Base-by-base conservation (phyloP, 2,329 filamentous ascomycete genomes). In the Tricladium varicosporioides region DNA sequence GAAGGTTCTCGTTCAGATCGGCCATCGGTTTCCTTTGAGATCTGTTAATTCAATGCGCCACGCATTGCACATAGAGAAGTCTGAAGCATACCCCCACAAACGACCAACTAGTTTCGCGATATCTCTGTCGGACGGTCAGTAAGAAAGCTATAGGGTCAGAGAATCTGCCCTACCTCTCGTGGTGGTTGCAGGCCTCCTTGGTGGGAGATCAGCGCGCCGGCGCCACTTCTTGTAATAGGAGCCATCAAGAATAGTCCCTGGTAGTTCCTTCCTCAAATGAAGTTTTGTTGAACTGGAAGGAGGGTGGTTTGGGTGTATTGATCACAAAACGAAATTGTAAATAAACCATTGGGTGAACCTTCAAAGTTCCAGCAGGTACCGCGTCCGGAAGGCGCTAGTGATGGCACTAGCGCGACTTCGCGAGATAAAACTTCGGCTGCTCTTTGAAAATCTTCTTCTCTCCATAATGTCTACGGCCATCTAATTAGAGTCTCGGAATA, bases 401-500 rank as follows among this genome's bases (percentile, higher is more conserved):
- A 46, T 40, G 22, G 10, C 19, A 31, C 54, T 58, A 56, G 56
- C 53, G 53, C 40, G 47, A 5, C 43, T 42, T 33, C 18, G 16
- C 13, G 31, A 48, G 36, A 52, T 57, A 51, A 51, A 48, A 58
- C 49, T 57, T 56, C 51, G 18, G 15, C 48, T 45, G 19, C 48
- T 55, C 54, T 55, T 59, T 42, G 18, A 51, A 47, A 60, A 16
- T 48, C 55, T 54, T 45, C 56, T 59, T 60, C 61, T 60, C 49
- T 16, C 43, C 54, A 81, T 80, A 93, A 90, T 91, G 86, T 91
- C 85, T 84, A 80, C 72, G 86, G 87, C 91, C 87, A 89, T 87
- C 85, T 89, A 90, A 89, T 93, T 97, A 97, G 94, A 99, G 94
- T 99, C 94, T 95, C 93, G 92, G 89, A 89, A 86, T 85, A 89